phyloP scores from a whole-genome alignment of 2,329 filamentous ascomycete genomes.

The Pyrenophora tritici-repentis region DNA sequence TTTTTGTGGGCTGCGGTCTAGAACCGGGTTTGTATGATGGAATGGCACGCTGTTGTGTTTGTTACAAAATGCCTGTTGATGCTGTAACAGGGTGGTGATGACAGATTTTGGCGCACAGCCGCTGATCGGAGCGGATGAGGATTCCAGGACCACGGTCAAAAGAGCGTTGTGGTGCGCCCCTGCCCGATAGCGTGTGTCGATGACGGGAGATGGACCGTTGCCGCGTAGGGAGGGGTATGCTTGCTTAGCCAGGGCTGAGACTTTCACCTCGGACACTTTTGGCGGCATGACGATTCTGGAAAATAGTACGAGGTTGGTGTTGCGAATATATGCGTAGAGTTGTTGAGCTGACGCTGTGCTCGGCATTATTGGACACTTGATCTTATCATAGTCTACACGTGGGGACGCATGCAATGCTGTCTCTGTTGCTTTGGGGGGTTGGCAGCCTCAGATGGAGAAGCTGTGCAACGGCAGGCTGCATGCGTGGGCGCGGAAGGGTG shows the following conservation, averaged over 20 bases:
- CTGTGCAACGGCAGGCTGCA: conserved; percentile 22
- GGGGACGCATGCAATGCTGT: conserved; percentile 26
- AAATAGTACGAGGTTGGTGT: too few species aligned
- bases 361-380: conserved; percentile 14
- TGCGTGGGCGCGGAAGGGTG: conserved; percentile 16
- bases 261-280: neutral
- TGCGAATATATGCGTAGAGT: neutral
- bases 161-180: conserved; percentile 21
- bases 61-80: too few species aligned
- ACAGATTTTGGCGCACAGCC: too few species aligned
- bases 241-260: conserved; percentile 11
- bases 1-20: too few species aligned
- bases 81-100: too few species aligned
- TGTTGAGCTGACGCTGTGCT: conserved; percentile 24
- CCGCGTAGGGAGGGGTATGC: conserved; percentile 27
- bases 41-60: too few species aligned
- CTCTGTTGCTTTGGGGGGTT: conserved; percentile 13
- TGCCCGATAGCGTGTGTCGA: conserved; percentile 17
- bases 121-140: neutral
- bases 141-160: conserved; percentile 19
- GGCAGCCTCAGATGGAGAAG: conserved; percentile 10
- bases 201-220: conserved; percentile 24
- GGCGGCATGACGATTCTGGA: conserved; percentile 4
- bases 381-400: conserved; percentile 7
- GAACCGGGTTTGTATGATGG: too few species aligned